Percentiles rank a stretch among this genome's conserved stretches.
Conservation (phyloP, 1,284 basidiomycete genomes). For the Ustilago trichophora region DNA sequence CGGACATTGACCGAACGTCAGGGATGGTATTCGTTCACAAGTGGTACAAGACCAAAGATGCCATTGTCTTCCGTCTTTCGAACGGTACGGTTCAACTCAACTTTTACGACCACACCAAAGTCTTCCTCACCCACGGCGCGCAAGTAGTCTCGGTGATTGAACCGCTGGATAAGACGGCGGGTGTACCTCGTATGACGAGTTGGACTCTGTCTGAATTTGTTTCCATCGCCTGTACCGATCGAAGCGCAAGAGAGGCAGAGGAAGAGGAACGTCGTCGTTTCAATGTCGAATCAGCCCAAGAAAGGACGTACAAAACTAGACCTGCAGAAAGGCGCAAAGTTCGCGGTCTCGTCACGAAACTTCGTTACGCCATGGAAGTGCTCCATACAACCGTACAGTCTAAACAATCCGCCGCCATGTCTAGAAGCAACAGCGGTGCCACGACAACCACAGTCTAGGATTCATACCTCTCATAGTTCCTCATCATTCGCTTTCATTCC, state of each 20-base stretch:
- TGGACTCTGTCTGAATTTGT: conserved; percentile 81
- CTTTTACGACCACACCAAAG: conserved; percentile 96
- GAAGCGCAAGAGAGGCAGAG: conserved; percentile 49
- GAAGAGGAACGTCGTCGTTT: conserved; percentile 12
- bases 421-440: conserved; percentile 8
- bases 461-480: too few species aligned
- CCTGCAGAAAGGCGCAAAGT: conserved; percentile 40
- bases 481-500: too few species aligned
- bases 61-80: conserved; percentile 94
- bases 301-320: conserved; percentile 14
- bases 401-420: background rate
- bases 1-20: conserved; percentile 76
- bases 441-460: too few species aligned
- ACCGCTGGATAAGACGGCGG: conserved; percentile 70
- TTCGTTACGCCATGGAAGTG: conserved; percentile 40
- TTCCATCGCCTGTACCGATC: conserved; percentile 69
- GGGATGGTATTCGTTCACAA: conserved; percentile 95
- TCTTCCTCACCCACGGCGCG: conserved; percentile 84
- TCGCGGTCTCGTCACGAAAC: conserved; percentile 28
- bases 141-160: conserved; percentile 81
- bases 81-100: conserved; percentile 97
- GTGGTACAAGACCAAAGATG: conserved; percentile 94
- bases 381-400: conserved; percentile 24
- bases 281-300: conserved; percentile 1
- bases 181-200: conserved; percentile 80